Conservation (phyloP, 2,329 filamentous ascomycete genomes). For the Diaporthe ilicicola region DNA sequence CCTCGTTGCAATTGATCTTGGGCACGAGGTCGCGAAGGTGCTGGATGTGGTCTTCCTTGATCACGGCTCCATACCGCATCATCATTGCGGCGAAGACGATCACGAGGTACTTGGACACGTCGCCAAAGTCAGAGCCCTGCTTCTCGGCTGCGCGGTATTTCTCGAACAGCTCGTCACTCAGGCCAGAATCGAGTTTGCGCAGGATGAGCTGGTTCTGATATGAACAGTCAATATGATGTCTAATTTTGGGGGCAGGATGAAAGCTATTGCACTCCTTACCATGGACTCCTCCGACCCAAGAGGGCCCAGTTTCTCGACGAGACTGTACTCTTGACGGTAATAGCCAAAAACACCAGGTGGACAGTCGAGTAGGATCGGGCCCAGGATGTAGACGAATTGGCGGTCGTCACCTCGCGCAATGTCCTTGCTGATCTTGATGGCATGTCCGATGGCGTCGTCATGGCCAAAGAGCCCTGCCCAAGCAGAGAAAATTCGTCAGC, state of each 20-base stretch:
- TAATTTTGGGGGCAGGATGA: background rate
- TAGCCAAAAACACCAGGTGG: background rate
- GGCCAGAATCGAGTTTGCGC: conserved; percentile 30
- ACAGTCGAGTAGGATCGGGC: background rate
- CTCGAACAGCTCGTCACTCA: conserved; percentile 20
- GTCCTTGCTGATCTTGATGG: background rate
- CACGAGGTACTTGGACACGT: conserved; percentile 31
- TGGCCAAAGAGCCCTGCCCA: conserved; percentile 21
- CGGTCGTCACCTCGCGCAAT: background rate
- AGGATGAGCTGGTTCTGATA: background rate
- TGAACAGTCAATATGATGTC: background rate
- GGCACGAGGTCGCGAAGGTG: conserved; percentile 34
- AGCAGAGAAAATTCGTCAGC: background rate
- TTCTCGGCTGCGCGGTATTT: background rate
- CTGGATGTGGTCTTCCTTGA: conserved; percentile 33
- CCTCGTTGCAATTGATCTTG: conserved; percentile 25
- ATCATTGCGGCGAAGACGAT: conserved; percentile 36
- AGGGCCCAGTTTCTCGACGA: background rate
- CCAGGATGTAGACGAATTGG: conserved; percentile 5
- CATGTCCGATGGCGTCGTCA: conserved; percentile 1
- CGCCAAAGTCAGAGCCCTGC: conserved; percentile 39
- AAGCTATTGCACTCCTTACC: background rate
- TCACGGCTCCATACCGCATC: conserved; percentile 38
- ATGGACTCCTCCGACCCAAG: background rate
- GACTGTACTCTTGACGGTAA: background rate